Evolutionary conservation across 176 grass and related monocot species (phyloP).

Genomic region (Hordeum vulgare): MorexV3_pseudomolecules_assembly NC_058518.1:251150089-251150588

Average conservation of each 20-base stretch:
- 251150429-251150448: constrained; percentile 47
- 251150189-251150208: constrained; percentile 56
- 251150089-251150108: constrained; percentile 55
- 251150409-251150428: constrained; percentile 67
- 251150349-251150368: constrained; percentile 62
- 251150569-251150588: constrained; percentile 6
- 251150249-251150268: constrained; percentile 31
- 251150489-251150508: constrained; percentile 82
- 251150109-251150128: constrained; percentile 53
- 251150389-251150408: constrained; percentile 42
- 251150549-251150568: constrained; percentile 23
- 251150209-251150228: constrained; percentile 38
- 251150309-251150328: constrained; percentile 53
- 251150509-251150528: constrained; percentile 93
- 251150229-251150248: constrained; percentile 33
- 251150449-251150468: constrained; percentile 63
- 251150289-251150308: constrained; percentile 49
- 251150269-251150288: constrained; percentile 55
- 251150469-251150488: constrained; percentile 47
- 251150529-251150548: constrained; percentile 49
- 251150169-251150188: constrained; percentile 71
- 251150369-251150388: constrained; percentile 55
- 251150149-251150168: constrained; percentile 25
- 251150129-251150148: constrained; percentile 30
- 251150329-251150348: constrained; percentile 47